A percentile compares a stretch with the other conserved stretches of the same genome.
These are phyloP conservation scores for Trypanosoma platydactyli DNA, from an alignment of 208 protist genomes.

Conservation along the genomic window DNA sequence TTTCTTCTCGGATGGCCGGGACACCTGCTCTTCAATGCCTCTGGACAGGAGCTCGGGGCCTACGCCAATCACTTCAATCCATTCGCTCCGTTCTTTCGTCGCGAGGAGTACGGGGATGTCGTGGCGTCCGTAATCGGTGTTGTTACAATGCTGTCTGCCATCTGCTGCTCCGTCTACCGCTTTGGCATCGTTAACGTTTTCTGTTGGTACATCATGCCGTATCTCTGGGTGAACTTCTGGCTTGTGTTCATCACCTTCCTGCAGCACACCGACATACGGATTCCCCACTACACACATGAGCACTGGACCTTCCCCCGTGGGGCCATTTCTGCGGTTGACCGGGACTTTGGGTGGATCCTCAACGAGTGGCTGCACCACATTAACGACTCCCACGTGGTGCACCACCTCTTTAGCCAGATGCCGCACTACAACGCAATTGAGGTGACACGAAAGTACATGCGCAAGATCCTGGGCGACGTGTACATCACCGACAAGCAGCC, in stretches of 20 bases:
- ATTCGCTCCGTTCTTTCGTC: constrained; percentile 76
- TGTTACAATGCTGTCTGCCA: constrained; percentile 41
- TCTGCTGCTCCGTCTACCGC: constrained; percentile 40
- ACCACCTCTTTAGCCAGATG: constrained; percentile 94
- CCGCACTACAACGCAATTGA: constrained; percentile 93
- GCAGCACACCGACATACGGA: constrained; percentile 91
- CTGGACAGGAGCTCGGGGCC: constrained; percentile 72
- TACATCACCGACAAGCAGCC: constrained; percentile 69
- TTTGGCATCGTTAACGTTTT: constrained; percentile 62
- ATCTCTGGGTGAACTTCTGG: constrained; percentile 92
- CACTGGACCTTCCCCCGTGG: constrained; percentile 95
- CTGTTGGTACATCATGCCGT: constrained; percentile 81
- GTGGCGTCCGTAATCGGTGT: constrained; percentile 77
- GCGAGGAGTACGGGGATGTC: constrained; percentile 66
- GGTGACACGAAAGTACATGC: constrained; percentile 78
- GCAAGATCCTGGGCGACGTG: constrained; percentile 61
- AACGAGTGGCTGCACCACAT: constrained; percentile 93
- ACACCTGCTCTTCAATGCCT: constrained; percentile 85
- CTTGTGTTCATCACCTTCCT: constrained; percentile 93
- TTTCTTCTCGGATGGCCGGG: constrained; percentile 90
- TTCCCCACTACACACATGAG: constrained; percentile 90
- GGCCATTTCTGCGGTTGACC: constrained; percentile 90
- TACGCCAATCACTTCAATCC: constrained; percentile 85
- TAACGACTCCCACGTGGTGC: constrained; percentile 92
- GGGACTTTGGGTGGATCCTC: constrained; percentile 82